phyloP scores from a whole-genome alignment of 2,329 filamentous ascomycete species.

The Xylaria sp. region DNA sequence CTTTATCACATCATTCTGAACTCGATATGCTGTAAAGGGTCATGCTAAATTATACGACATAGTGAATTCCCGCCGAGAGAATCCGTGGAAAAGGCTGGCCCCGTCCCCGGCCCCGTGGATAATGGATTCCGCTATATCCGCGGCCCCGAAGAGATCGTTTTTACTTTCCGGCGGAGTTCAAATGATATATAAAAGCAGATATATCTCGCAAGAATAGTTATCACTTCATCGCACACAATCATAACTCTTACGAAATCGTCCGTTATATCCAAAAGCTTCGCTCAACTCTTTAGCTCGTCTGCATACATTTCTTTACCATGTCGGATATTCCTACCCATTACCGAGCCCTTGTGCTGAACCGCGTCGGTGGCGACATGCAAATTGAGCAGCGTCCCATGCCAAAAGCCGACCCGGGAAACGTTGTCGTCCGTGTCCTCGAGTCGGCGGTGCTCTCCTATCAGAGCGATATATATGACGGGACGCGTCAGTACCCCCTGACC shows the following conservation, averaged over 20 bases:
- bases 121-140: conserved; percentile 12
- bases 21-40: not conserved
- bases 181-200: not conserved
- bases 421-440: conserved; percentile 54
- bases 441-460: conserved; percentile 55
- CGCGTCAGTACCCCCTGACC: conserved; percentile 46
- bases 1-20: not conserved
- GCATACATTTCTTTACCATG: conserved; percentile 26
- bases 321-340: conserved; percentile 38
- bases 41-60: not conserved
- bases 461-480: conserved; percentile 55
- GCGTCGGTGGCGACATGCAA: conserved; percentile 40
- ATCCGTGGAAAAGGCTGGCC: not conserved
- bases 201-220: not conserved
- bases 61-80: not conserved
- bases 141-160: conserved; percentile 11
- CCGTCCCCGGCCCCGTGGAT: conserved; percentile 7
- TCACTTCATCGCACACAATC: not conserved
- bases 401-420: conserved; percentile 50
- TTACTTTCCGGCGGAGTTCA: not conserved
- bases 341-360: conserved; percentile 48
- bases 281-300: not conserved
- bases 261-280: not conserved
- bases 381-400: conserved; percentile 52
- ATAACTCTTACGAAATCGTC: not conserved